Evolutionary conservation across 2,329 filamentous ascomycete species (phyloP).

Genomic region (Colletotrichum endophyticum): DNA sequence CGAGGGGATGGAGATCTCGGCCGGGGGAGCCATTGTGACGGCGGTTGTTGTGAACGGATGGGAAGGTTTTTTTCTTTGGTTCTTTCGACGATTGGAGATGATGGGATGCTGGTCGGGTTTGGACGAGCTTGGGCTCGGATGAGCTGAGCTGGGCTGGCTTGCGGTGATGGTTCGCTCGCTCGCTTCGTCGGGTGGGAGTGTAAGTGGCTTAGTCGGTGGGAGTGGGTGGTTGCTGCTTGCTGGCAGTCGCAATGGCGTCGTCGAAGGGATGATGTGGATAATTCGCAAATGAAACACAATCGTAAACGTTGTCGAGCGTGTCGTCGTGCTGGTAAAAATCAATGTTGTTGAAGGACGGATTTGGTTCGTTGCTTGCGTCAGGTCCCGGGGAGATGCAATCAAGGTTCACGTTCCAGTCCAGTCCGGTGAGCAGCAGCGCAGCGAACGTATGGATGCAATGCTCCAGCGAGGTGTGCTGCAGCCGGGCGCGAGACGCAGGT

Average conservation of each 20-base stretch:
- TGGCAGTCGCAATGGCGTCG: background rate
- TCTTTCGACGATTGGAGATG: background rate
- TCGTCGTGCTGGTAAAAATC: background rate
- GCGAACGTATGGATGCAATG: background rate
- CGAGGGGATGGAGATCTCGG: conserved; percentile 72
- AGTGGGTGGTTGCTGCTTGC: background rate
- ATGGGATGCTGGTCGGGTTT: background rate
- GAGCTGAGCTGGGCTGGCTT: background rate
- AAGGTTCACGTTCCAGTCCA: background rate
- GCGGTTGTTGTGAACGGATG: background rate
- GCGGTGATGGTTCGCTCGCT: background rate
- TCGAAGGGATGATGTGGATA: background rate
- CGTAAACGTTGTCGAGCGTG: background rate
- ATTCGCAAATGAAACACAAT: background rate
- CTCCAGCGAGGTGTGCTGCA: background rate
- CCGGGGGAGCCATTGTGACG: conserved; percentile 62
- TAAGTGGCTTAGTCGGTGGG: background rate
- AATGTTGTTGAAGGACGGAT: background rate
- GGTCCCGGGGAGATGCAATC: background rate
- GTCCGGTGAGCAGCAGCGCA: background rate
- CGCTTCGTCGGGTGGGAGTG: background rate
- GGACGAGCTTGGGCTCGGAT: background rate
- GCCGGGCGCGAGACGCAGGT: background rate
- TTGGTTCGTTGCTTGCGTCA: conserved; percentile 1
- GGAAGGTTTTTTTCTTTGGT: background rate